Evolutionary conservation across 2,329 filamentous ascomycete species (phyloP).

Genomic region (Elsinoe fawcettii): DNA sequence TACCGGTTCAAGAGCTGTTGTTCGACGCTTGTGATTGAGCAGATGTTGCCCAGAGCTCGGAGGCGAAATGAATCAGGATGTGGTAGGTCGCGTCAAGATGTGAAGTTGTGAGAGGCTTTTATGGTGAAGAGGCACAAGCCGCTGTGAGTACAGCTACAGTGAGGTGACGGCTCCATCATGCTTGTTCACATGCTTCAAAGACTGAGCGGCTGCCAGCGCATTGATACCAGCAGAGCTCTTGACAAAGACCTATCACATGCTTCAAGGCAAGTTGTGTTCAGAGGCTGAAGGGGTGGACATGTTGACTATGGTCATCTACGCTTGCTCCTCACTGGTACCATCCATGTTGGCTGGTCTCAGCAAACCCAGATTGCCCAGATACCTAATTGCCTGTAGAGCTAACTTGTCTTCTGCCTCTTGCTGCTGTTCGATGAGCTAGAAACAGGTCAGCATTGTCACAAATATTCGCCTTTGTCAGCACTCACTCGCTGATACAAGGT

Average conservation of each 20-base stretch:
- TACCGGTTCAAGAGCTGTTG: too few species aligned
- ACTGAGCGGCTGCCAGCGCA: not conserved
- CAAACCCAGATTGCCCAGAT: slow-evolving; percentile 37
- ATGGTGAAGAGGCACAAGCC: not conserved
- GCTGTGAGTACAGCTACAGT: not conserved
- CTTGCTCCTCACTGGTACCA: not conserved
- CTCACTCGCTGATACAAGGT: slow-evolving; percentile 19
- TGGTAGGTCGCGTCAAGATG: not conserved
- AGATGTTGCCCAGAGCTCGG: not conserved
- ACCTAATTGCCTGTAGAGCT: slow-evolving; percentile 40
- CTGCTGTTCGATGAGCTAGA: slow-evolving; percentile 37
- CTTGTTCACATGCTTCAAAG: not conserved
- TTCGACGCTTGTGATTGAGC: too few species aligned
- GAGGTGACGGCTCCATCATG: not conserved
- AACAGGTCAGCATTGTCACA: not conserved
- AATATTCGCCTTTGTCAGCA: not conserved
- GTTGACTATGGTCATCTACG: not conserved
- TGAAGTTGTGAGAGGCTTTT: not conserved
- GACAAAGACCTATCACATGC: not conserved
- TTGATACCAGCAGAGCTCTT: not conserved
- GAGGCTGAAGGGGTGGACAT: not conserved
- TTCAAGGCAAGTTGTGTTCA: not conserved
- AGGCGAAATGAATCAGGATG: not conserved
- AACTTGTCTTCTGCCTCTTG: slow-evolving; percentile 35
- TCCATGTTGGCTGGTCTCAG: slow-evolving; percentile 21